Base-by-base conservation (phyloP, 2,329 filamentous ascomycete species). In the Cladorrhinum sp. region DNA sequence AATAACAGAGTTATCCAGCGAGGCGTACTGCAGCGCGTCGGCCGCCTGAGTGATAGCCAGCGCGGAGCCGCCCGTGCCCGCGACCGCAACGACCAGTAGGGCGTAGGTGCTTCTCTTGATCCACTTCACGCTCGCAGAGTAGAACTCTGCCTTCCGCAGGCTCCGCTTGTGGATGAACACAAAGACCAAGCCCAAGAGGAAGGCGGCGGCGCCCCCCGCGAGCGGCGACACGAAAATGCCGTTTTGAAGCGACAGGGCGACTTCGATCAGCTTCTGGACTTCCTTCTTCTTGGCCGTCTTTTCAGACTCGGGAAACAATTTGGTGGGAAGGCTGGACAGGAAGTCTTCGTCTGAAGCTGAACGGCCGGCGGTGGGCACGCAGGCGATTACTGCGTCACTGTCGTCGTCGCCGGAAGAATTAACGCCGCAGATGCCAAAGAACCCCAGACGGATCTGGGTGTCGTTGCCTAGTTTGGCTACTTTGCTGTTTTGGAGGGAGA, bases 391-490 rank as follows among this genome's bases (percentile, higher is more conserved):
- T 20, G 61, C 55, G 10, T 63, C 61, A 32, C 62, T 62, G 24
- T 61, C 63, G 23, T 62, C 55, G 9, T 63, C 60, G 41, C 63
- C 57, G n/a, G n/a, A n/a, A n/a, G n/a, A n/a, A n/a, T n/a, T n/a
- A 62, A 63, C 61, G 49, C 64, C 65, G 62, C 68, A 69, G 59
- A 69, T 66, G 50, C 67, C 68, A 22, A 64, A 69, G 62, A 68
- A 70, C 51, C 67, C 67, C 20, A 70, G 57, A 48, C 68, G 68
- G 52, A 69, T 61, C 22, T 65, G 55, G 9, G 65, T 24, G 63
- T 52, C 12, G 25, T 16, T 22, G 36, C 27, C 25, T 29, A 29
- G 12, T 62, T 63, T 23, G 51, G 56, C 57, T 65, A 66, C 50
- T 41, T 60, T 55, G 64, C n/a, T 59, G 45, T 66, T 50, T 2